Evolutionary conservation across 176 grass and related monocot species (phyloP), one percentile per base, ranked within the genome.

Genomic region (Stipa capillata): DNA sequence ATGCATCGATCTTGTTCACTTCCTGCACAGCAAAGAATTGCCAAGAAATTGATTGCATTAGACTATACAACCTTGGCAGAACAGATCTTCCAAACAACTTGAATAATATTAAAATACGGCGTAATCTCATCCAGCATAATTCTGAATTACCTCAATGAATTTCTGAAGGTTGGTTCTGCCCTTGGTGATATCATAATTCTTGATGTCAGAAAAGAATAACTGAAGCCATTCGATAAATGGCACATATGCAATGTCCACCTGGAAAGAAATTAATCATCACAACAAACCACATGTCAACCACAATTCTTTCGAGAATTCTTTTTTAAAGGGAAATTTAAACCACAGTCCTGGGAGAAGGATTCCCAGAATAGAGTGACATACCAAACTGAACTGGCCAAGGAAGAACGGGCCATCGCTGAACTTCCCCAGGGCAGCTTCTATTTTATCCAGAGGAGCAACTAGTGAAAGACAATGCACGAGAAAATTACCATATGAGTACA

Each of bases 211-310:
- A 63, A 76, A 83, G 83, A 93, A 83, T 80, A 90, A 83, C 77
- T 87, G 85, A 74, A 76, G 85, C 66, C 85, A 87, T 74, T 94
- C 95, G 0, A 91, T 58, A 72, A 98, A 98, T 49, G 95, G 85
- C n/a, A 87, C 95, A 81, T 94, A 94, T 15, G 95, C 92, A 82
- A 90, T 81, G 54, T 98, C 95, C 73, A 93, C 90, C 95, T 98
- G 52, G 35, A 78, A 36, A 77, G 31, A 83, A 17, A 76, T 81
- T 18, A 75, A 27, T 16, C 37, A 66, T 49, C 28, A 18, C 29
- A 43, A 68, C 50, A 78, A 62, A 50, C 32, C 23, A 63, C 37
- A 55, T 40, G 7, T 17, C 23, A 78, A 64, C 7, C 2, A 18
- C n/a, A 64, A 64, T 23, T 36, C 7, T 37, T 31, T 44, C 18